Evolutionary conservation across 208 protist species (phyloP).

Genomic region (Novymonas esmeraldas): DNA sequence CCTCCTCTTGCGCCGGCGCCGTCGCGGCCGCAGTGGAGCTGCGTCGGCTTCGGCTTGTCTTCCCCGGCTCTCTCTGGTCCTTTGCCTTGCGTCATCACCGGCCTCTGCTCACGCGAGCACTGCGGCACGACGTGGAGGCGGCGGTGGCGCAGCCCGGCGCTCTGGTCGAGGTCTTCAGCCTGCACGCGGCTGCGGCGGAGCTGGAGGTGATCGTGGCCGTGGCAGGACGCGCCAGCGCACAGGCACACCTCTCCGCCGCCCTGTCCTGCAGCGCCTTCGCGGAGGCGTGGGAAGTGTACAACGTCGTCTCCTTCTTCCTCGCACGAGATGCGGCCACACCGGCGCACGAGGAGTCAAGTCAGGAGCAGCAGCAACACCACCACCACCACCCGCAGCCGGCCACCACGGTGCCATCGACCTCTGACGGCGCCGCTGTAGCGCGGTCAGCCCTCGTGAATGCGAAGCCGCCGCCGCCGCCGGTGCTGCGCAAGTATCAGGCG

Average conservation of each 20-base stretch:
- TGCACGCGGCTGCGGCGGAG: slow-evolving; percentile 10
- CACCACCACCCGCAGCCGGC: too few relatives aligned
- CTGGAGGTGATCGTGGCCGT: slow-evolving; percentile 27
- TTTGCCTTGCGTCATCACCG: slow-evolving; percentile 14
- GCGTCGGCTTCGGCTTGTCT: slow-evolving; percentile 12
- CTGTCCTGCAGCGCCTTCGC: slow-evolving; percentile 4
- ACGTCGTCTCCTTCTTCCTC: slow-evolving; percentile 10
- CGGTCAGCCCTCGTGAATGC: too few relatives aligned
- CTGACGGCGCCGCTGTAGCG: too few relatives aligned
- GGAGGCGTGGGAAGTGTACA: slow-evolving; percentile 26
- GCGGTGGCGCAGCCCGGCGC: background rate
- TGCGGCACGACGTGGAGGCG: slow-evolving; percentile 10
- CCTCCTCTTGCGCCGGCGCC: background rate
- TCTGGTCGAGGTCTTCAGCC: slow-evolving; percentile 12
- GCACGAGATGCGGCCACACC: background rate
- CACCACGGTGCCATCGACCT: too few relatives aligned
- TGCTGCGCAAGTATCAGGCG: background rate
- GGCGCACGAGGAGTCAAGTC: too few relatives aligned
- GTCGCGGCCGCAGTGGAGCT: background rate
- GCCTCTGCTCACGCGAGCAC: slow-evolving; percentile 7
- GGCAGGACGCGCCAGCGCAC: too few relatives aligned
- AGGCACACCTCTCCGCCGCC: background rate
- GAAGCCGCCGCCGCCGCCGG: background rate
- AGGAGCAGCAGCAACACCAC: too few relatives aligned
- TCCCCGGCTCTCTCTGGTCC: slow-evolving; percentile 24